phyloP scores from a whole-genome alignment of 805 yeast genomes.

The Metahyphopichia silvanorum region DNA sequence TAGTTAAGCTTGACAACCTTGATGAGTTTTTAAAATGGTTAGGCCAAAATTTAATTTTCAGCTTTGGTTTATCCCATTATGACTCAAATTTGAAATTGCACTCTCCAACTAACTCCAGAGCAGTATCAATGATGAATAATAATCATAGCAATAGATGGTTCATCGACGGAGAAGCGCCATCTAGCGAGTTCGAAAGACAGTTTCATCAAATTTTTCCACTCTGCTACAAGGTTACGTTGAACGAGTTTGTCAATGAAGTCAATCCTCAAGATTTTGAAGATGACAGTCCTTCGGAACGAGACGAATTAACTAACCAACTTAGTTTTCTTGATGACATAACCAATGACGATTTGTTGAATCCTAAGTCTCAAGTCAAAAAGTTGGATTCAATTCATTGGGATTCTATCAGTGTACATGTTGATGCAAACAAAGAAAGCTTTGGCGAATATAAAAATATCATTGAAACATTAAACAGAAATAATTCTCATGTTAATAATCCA shows the following conservation, averaged over 20 bases:
- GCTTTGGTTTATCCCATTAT: conserved; percentile 23
- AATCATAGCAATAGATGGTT: not conserved
- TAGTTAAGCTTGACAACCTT: conserved; percentile 22
- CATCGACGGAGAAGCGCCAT: conserved; percentile 12
- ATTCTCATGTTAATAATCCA: conserved; percentile 11
- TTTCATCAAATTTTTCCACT: conserved; percentile 28
- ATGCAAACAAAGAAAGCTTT: conserved; percentile 15
- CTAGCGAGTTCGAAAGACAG: conserved; percentile 12
- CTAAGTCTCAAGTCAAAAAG: conserved; percentile 16
- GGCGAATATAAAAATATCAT: conserved; percentile 17
- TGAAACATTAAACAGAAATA: conserved; percentile 9
- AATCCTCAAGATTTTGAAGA: conserved; percentile 9
- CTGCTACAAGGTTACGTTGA: conserved; percentile 27
- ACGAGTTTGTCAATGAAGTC: conserved; percentile 29
- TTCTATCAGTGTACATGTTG: conserved; percentile 15
- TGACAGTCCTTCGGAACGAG: conserved; percentile 4
- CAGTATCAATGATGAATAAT: not conserved
- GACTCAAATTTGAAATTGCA: conserved; percentile 10
- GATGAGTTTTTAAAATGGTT: conserved; percentile 36
- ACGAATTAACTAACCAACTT: conserved; percentile 25
- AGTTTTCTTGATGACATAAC: conserved; percentile 37
- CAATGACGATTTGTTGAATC: conserved; percentile 26
- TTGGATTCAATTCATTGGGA: conserved; percentile 34
- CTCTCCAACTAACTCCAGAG: not conserved
- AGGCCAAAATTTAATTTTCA: conserved; percentile 39